A percentile compares a stretch with the other conserved stretches of the same genome.
These are phyloP conservation scores for Pneumocystis oryctolagi DNA, from an alignment of 1,139 yeast genomes.

Conservation along the genomic window DNA sequence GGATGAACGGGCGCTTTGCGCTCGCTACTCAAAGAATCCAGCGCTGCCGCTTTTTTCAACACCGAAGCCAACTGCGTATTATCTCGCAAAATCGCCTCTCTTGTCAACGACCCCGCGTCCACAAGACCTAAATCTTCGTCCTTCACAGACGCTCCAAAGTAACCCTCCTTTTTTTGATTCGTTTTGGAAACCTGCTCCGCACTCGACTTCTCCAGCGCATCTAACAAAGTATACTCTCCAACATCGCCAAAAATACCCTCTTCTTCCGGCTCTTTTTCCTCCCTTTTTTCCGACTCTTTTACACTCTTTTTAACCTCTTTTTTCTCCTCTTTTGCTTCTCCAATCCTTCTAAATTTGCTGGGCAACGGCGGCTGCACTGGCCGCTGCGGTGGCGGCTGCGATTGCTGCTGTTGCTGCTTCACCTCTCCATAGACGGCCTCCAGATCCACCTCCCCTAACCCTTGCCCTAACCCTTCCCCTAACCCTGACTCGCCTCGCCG, in stretches of 20 bases:
- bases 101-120: not conserved
- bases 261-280: not conserved
- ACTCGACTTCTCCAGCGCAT: not conserved
- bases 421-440: too few species aligned
- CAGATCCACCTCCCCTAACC: too few species aligned
- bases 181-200: not conserved
- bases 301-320: not conserved
- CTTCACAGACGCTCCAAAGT: not conserved
- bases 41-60: not conserved
- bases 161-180: not conserved
- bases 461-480: too few species aligned
- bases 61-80: not conserved
- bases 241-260: not conserved
- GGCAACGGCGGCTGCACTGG: too few species aligned
- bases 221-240: not conserved
- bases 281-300: too few species aligned
- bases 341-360: too few species aligned
- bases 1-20: not conserved
- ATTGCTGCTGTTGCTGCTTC: too few species aligned
- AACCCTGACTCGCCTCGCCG: too few species aligned
- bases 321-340: too few species aligned
- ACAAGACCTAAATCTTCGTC: not conserved
- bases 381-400: too few species aligned
- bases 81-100: not conserved
- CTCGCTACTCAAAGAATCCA: not conserved